These are phyloP conservation scores for Allantophomopsis cytisporea DNA, from an alignment of 2,329 filamentous ascomycete species.

Conservation along the genomic window DNA sequence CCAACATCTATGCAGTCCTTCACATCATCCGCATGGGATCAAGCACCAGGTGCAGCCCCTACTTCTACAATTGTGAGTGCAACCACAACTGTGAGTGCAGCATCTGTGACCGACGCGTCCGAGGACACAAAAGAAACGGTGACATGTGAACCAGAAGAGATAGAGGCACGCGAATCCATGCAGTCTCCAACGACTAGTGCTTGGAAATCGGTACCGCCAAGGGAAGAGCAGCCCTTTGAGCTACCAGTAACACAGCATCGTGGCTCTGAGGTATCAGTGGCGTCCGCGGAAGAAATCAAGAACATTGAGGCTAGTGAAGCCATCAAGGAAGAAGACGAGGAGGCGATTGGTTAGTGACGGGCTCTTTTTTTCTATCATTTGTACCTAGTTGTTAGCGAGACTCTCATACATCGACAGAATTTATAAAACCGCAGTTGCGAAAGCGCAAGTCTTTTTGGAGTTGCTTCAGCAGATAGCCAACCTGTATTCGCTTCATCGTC, in stretches of 20 bases:
- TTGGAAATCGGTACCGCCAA: constrained; percentile 10
- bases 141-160: neutral
- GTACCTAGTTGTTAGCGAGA: too few relatives aligned
- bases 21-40: constrained; percentile 4
- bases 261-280: constrained; percentile 6
- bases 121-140: too few relatives aligned
- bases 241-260: constrained; percentile 11
- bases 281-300: constrained; percentile 14
- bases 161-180: constrained; percentile 1
- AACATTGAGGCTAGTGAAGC: constrained; percentile 12
- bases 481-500: too few relatives aligned
- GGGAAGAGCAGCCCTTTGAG: neutral
- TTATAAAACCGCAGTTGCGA: too few relatives aligned
- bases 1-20: constrained; percentile 12
- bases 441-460: too few relatives aligned
- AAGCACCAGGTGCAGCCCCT: neutral
- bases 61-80: too few relatives aligned
- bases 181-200: constrained; percentile 11
- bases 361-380: too few relatives aligned
- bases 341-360: neutral
- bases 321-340: constrained; percentile 12
- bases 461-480: too few relatives aligned
- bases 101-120: neutral
- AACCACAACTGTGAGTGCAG: neutral
- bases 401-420: too few relatives aligned